Percentiles rank a stretch among this genome's conserved stretches.
phyloP scores from a whole-genome alignment of 2,329 filamentous ascomycete genomes.

The Pseudopyricularia cyperi region DNA sequence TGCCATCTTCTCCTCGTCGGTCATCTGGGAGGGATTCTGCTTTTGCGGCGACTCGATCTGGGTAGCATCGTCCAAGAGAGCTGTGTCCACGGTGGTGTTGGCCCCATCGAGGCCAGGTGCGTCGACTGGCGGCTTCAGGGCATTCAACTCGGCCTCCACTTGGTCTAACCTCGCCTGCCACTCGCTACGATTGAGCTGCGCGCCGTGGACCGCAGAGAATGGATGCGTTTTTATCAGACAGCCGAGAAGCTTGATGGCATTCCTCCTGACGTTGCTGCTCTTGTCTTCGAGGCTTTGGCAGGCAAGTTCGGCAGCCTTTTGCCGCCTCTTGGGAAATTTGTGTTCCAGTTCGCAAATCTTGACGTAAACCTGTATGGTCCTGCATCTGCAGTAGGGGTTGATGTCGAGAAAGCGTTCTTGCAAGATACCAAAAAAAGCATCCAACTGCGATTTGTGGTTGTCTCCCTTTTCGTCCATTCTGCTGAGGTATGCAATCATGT shows the following conservation, averaged over 20 bases:
- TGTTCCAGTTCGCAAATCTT: conserved; percentile 89
- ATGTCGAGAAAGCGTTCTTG: conserved; percentile 93
- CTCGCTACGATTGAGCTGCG: conserved; percentile 69
- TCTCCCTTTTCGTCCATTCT: conserved; percentile 85
- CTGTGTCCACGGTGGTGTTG: conserved; percentile 61
- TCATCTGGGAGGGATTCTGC: conserved; percentile 38
- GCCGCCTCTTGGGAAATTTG: conserved; percentile 86
- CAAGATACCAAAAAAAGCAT: conserved; percentile 91
- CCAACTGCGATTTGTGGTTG: conserved; percentile 87
- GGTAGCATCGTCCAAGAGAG: conserved; percentile 78
- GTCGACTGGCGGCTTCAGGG: conserved; percentile 65
- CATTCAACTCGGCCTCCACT: conserved; percentile 70
- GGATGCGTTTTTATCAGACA: conserved; percentile 88
- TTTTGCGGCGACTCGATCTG: conserved; percentile 61
- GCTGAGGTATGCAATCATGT: conserved; percentile 82
- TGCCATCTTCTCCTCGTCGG: conserved; percentile 63
- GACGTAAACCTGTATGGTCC: conserved; percentile 85
- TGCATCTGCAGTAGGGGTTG: conserved; percentile 89
- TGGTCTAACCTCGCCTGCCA: conserved; percentile 74
- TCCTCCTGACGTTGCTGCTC: conserved; percentile 91
- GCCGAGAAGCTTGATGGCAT: conserved; percentile 84
- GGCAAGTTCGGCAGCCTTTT: conserved; percentile 76
- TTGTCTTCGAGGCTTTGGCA: conserved; percentile 89
- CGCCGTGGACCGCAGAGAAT: conserved; percentile 83
- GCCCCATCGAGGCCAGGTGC: conserved; percentile 56